Evolutionary conservation across 352 stramenopile species (phyloP).

Genomic region (Aphanomyces invadans): DNA sequence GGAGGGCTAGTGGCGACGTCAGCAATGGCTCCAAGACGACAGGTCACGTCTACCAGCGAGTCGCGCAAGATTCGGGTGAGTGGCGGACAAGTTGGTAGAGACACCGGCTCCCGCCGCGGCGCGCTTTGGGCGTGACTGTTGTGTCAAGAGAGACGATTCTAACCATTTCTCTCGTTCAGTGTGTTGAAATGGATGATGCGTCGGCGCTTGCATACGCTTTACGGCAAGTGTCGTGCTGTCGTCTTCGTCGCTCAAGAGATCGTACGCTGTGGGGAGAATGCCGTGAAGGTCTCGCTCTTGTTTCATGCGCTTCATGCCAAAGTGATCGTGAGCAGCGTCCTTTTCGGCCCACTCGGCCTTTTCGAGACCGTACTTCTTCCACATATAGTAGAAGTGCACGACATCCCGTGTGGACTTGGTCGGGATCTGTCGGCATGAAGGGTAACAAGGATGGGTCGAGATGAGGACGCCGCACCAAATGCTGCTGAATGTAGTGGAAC

Average conservation of each 20-base stretch:
- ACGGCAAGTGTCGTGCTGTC: conserved; percentile 21
- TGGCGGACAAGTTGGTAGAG: neutral
- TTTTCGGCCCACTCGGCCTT: conserved; percentile 14
- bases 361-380: conserved; percentile 48
- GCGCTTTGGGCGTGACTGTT: conserved; percentile 4
- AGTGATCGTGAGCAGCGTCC: conserved; percentile 6
- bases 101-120: neutral
- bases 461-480: conserved; percentile 33
- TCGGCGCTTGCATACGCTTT: conserved; percentile 9
- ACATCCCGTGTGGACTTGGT: conserved; percentile 55
- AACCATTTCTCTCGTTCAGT: neutral
- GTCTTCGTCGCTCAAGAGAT: conserved; percentile 19
- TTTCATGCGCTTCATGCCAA: conserved; percentile 24
- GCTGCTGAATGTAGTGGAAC: conserved; percentile 60
- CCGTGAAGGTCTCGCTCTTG: conserved; percentile 13
- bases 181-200: neutral
- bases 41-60: conserved; percentile 19
- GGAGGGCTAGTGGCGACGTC: neutral
- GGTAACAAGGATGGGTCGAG: too few species aligned
- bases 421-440: conserved; percentile 39
- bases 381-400: conserved; percentile 80
- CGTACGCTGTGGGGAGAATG: conserved; percentile 16
- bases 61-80: neutral
- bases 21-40: neutral
- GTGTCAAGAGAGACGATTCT: conserved; percentile 6